A percentile compares a stretch with the other conserved stretches of the same genome.
Conservation (phyloP, 2,329 filamentous ascomycete species). For the Parastagonospora avenae region DNA sequence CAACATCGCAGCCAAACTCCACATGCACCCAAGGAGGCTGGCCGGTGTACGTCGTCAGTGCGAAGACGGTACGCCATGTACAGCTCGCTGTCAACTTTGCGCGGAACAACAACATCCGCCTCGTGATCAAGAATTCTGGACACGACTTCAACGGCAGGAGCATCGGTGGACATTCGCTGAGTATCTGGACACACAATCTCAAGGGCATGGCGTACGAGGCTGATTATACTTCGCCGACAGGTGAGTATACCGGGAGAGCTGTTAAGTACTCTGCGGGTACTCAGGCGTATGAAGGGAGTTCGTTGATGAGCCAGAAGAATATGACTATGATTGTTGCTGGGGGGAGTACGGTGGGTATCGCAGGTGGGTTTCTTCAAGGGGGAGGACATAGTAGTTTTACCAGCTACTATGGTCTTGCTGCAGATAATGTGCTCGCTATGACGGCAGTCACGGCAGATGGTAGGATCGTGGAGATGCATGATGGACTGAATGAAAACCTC, state of each 20-base stretch:
- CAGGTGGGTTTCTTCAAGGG: slow-evolving; percentile 45
- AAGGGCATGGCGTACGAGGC: slow-evolving; percentile 21
- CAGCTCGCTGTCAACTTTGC: slow-evolving; percentile 35
- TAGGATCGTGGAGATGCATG: slow-evolving; percentile 21
- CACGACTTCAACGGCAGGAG: slow-evolving; percentile 35
- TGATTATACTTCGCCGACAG: slow-evolving; percentile 14
- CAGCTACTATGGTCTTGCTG: slow-evolving; percentile 44
- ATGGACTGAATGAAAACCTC: slow-evolving; percentile 20
- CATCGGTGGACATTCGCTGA: slow-evolving; percentile 17
- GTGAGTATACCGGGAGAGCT: slow-evolving; percentile 33
- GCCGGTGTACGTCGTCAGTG: slow-evolving; percentile 32
- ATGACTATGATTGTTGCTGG: slow-evolving; percentile 59
- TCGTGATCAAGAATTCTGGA: slow-evolving; percentile 37
- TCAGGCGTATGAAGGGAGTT: slow-evolving; percentile 55
- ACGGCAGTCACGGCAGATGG: slow-evolving; percentile 27
- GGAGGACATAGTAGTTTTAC: slow-evolving; percentile 60
- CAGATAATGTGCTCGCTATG: slow-evolving; percentile 27
- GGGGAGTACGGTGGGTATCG: slow-evolving; percentile 58
- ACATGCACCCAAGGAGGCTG: slow-evolving; percentile 35
- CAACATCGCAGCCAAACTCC: slow-evolving; percentile 39
- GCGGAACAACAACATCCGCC: slow-evolving; percentile 26
- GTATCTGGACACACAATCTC: slow-evolving; percentile 29
- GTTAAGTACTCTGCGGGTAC: slow-evolving; percentile 60
- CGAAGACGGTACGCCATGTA: slow-evolving; percentile 25
- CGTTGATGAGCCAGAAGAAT: slow-evolving; percentile 49